Base-by-base conservation (phyloP, 176 grass and related monocot species). In the Olyra latifolia region DNA sequence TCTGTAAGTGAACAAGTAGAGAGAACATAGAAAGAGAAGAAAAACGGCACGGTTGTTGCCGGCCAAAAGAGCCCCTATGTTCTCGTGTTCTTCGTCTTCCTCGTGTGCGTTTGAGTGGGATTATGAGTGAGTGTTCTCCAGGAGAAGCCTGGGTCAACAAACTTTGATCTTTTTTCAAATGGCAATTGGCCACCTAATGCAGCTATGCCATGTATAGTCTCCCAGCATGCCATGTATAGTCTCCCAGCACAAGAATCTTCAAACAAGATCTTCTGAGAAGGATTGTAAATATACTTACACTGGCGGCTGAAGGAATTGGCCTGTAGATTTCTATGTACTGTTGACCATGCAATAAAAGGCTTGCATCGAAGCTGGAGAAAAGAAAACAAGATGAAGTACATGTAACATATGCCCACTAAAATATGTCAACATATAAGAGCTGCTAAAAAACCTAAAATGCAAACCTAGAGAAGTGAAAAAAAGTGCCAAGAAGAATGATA, bases 271-370 rank as follows among this genome's bases (percentile, higher is more conserved):
- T 76, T 50, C 30, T 28, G 5, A 59, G 19, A 74, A 55, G 12
- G 14, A 70, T 10, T 40, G 5, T 67, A 72, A 74, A 71, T 59
- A 20, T 62, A 71, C 83, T 90, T 89, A 98, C 95, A 80, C 19
- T 91, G 45, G 83, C 66, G 61, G 38, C 70, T 22, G 95, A 91
- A 84, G 92, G 95, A 74, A 98, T 87, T 72, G 86, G 74, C 68
- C 45, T 83, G 47, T 89, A 89, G 29, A 98, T 87, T 77, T 98
- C 92, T 66, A 98, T 98, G 86, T 98, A 98, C n/a, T 98, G 95
- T 80, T 98, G 95, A 71, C 92, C 92, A 28, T 98, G 95, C 81
- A 98, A 88, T 77, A 98, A 59, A 79, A 98, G 90, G 27, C 70
- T 88, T 72, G 66, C 73, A 84, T 98, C 92, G 46, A 87, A 85